phyloP scores from a whole-genome alignment of 768 basidiomycete species.

The Tylopilus rubrobrunneus region DNA sequence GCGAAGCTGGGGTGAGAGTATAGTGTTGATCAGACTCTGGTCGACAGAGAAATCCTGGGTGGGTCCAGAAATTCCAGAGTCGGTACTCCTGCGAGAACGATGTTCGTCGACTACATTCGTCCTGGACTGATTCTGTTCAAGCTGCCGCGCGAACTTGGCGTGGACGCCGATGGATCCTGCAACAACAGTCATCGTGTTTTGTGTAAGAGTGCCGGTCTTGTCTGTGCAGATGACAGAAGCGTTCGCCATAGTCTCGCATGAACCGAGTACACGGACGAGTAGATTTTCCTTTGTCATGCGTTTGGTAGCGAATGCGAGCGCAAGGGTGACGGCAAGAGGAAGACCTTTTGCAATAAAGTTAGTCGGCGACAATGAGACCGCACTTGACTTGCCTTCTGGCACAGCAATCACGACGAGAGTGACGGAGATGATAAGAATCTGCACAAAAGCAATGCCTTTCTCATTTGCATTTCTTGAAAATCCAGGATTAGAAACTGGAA shows the following conservation, averaged over 20 bases:
- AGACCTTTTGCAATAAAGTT: slow-evolving; percentile 49
- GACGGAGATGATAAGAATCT: slow-evolving; percentile 92
- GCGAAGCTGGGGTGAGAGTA: slow-evolving; percentile 57
- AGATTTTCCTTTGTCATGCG: slow-evolving; percentile 97
- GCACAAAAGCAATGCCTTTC: slow-evolving; percentile 87
- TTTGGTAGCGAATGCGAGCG: slow-evolving; percentile 94
- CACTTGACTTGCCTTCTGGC: slow-evolving; percentile 59
- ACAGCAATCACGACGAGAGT: slow-evolving; percentile 88
- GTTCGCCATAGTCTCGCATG: slow-evolving; percentile 99
- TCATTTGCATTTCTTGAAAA: slow-evolving; percentile 57
- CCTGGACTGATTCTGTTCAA: slow-evolving; percentile 67
- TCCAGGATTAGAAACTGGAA: slow-evolving; percentile 8
- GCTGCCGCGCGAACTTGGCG: slow-evolving; percentile 84
- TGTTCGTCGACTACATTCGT: slow-evolving; percentile 64
- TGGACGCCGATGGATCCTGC: slow-evolving; percentile 93
- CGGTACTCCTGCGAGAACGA: slow-evolving; percentile 29
- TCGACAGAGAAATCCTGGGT: slow-evolving; percentile 84
- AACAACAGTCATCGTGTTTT: slow-evolving; percentile 94
- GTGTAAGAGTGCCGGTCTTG: slow-evolving; percentile 95
- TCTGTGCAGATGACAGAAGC: slow-evolving; percentile 94
- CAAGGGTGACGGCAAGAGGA: slow-evolving; percentile 93
- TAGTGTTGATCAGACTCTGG: slow-evolving; percentile 59
- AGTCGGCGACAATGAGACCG: background rate
- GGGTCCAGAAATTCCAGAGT: slow-evolving; percentile 37
- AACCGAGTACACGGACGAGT: slow-evolving; percentile 91